Evolutionary conservation across 1,139 yeast species (phyloP).

Genomic region (Chernovozyma sophiae-reginae): DNA sequence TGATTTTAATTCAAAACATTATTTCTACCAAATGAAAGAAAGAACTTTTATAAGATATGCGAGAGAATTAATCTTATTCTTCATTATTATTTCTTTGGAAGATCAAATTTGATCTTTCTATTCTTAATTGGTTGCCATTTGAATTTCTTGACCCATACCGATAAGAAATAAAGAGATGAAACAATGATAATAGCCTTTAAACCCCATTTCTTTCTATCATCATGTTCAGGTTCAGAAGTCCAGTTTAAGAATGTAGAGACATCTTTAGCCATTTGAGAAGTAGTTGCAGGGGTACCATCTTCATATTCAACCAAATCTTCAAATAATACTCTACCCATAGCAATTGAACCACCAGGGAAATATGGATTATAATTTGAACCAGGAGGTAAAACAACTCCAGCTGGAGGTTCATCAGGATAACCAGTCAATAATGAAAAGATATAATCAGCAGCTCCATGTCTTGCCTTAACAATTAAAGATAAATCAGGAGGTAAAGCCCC

Average conservation of each 20-base stretch:
- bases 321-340: constrained; percentile 97
- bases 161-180: constrained; percentile 74
- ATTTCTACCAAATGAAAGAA: too few relatives aligned
- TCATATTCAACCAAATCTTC: constrained; percentile 97
- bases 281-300: constrained; percentile 97
- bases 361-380: constrained; percentile 98
- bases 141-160: constrained; percentile 95
- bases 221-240: constrained; percentile 99
- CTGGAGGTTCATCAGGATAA: constrained; percentile 98
- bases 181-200: constrained; percentile 82
- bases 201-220: constrained; percentile 96
- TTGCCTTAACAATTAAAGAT: constrained; percentile 95
- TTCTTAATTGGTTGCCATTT: constrained; percentile 96
- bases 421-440: constrained; percentile 94
- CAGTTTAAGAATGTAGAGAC: constrained; percentile 93
- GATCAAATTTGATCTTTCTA: constrained; percentile 91
- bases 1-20: too few relatives aligned
- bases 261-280: constrained; percentile 99
- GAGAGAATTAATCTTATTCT: not conserved
- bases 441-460: constrained; percentile 98
- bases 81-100: constrained; percentile 61
- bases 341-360: constrained; percentile 99
- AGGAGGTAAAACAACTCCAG: constrained; percentile 89
- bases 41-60: too few relatives aligned
- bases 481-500: constrained; percentile 99